Conservation (phyloP, 208 protist genomes). For the Leishmania amazonensis region DNA sequence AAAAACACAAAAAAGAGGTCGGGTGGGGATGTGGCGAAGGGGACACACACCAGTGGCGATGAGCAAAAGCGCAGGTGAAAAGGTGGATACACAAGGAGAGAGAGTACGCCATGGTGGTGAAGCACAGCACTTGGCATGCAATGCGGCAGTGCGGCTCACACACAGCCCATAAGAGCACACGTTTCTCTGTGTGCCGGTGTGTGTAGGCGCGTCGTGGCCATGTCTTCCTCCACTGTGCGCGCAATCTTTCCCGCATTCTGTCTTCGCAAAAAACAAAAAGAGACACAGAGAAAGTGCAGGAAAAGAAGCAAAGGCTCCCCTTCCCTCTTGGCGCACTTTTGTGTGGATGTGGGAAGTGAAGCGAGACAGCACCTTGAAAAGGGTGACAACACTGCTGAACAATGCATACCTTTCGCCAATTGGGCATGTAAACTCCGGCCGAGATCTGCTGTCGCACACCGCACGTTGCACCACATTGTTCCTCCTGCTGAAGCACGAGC, state of each 20-base stretch:
- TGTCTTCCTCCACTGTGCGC: not conserved
- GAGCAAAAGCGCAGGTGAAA: not conserved
- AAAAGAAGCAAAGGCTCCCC: not conserved
- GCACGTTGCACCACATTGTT: not conserved
- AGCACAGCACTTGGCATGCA: not conserved
- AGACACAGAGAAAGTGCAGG: too few relatives aligned
- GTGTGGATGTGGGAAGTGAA: not conserved
- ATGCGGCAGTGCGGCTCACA: not conserved
- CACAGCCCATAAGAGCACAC: not conserved
- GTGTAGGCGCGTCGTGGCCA: not conserved
- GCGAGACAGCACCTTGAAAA: not conserved
- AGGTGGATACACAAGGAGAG: not conserved
- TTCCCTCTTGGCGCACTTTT: not conserved
- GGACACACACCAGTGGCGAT: not conserved
- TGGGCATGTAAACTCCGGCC: not conserved
- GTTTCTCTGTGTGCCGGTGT: not conserved
- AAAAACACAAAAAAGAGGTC: not conserved
- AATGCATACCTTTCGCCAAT: not conserved
- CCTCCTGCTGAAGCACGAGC: not conserved
- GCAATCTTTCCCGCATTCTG: not conserved
- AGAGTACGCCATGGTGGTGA: not conserved
- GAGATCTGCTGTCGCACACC: not conserved
- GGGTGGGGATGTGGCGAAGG: too few relatives aligned
- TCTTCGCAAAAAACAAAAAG: not conserved
- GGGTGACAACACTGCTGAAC: not conserved